Base-by-base conservation (phyloP, 2,329 filamentous ascomycete genomes). In the Penicillium thymicola region DNA sequence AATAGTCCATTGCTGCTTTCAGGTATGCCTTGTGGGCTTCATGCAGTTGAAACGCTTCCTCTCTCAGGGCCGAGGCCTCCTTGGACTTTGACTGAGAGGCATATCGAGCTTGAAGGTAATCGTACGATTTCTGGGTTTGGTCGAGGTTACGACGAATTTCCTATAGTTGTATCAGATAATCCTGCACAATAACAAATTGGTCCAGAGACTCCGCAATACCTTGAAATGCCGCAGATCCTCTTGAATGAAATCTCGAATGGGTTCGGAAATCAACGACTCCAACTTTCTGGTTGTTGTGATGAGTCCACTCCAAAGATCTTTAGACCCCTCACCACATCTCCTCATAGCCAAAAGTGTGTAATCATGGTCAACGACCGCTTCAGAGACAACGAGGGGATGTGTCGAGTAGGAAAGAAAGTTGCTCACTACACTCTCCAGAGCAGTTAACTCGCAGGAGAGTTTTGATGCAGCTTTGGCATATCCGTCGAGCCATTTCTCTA, bases 1-100 rank as follows among this genome's bases (percentile, higher is more conserved):
- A 96, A 71, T 92, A 97, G 73, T 99, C 94, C 84, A 99, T 87
- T 14, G 90, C 92, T 1, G 92, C 89, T 71, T 92, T 93, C 42
- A 97, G 80, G 72, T 99, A 99, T 32, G 87, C 85, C 69, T 94
- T 95, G 57, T 93, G 85, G 25, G 90, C 89, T 78, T 97, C 94
- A 71, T 96, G 94, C 37, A 97, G 85, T 70, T 94, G 88, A 68
- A 99, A 99, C 0, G 94, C 94, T 75, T 99, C 94, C 73, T 99
- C 94, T 58, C 94, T 84, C 54, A 99, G 79, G 1, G 92, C 85
- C 0, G 92, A 97, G 0, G 93, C 85, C 74, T 99, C 94, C 75
- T 97, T 99, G 6, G 90, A 88, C 79, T 97, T 97, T 63, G 87
- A 89, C 74, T 97, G 92, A 3, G 84, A 81, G 5, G 92, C 83